A percentile compares a stretch with the other conserved stretches of the same genome.
Conservation (phyloP, 169 alveolate species). For the Plasmodium sp. region DNA sequence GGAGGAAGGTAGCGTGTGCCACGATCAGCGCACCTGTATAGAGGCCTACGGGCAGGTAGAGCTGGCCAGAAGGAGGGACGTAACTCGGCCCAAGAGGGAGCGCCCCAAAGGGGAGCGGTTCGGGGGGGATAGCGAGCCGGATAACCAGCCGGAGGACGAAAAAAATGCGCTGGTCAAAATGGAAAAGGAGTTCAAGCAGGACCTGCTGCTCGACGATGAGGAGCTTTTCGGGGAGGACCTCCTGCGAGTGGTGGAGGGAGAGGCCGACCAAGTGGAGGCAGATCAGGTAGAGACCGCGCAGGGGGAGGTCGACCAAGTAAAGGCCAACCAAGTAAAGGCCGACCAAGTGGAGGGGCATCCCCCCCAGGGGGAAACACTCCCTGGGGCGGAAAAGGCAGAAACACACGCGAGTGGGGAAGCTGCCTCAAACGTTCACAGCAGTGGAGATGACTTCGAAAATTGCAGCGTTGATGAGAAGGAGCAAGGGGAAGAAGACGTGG, state of each 20-base stretch:
- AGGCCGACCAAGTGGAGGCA: neutral
- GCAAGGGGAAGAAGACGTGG: neutral
- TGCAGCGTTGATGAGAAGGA: conserved; percentile 46
- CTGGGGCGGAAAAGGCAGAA: neutral
- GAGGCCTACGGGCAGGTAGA: neutral
- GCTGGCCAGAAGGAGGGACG: neutral
- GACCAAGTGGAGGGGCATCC: neutral
- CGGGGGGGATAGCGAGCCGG: neutral
- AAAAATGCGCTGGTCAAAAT: neutral
- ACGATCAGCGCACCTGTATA: neutral
- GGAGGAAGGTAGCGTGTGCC: neutral
- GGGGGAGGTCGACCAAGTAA: too few relatives aligned
- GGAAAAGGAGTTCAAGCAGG: conserved; percentile 28
- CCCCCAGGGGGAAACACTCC: neutral
- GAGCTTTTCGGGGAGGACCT: conserved; percentile 47
- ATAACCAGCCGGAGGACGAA: neutral
- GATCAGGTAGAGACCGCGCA: too few relatives aligned
- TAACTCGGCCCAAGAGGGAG: neutral
- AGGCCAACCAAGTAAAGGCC: neutral
- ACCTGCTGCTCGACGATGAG: conserved; percentile 39
- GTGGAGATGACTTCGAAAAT: conserved; percentile 52
- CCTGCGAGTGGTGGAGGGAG: neutral
- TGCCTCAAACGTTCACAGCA: neutral
- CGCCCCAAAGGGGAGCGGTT: neutral
- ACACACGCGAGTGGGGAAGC: neutral